phyloP scores from a whole-genome alignment of 192 early-diverging fungal genomes.

The Coemansia sp. region DNA sequence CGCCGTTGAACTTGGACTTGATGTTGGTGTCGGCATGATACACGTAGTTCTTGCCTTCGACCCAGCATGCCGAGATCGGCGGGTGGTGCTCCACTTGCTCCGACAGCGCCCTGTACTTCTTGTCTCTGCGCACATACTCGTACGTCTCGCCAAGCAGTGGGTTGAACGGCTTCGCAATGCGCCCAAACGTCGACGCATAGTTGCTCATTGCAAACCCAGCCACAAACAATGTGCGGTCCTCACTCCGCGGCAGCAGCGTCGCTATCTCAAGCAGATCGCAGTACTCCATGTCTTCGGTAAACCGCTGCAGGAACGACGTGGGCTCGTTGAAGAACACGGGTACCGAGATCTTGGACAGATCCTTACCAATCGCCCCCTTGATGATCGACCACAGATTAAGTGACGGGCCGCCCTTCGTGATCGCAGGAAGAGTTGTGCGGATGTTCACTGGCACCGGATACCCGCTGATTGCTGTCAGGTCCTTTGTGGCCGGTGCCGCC shows the following conservation, averaged over 20 bases:
- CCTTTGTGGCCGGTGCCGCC: constrained; percentile 7
- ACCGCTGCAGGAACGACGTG: constrained; percentile 79
- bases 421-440: constrained; percentile 56
- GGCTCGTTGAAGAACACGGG: constrained; percentile 93
- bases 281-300: constrained; percentile 87
- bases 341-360: constrained; percentile 78
- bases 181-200: constrained; percentile 75
- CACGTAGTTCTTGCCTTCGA: constrained; percentile 75
- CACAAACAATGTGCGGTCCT: constrained; percentile 73
- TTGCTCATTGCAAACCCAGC: constrained; percentile 88
- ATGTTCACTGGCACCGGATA: constrained; percentile 25
- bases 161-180: constrained; percentile 89
- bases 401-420: constrained; percentile 58
- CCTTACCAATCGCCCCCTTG: constrained; percentile 85
- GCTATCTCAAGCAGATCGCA: constrained; percentile 79
- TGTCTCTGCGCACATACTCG: constrained; percentile 79
- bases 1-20: constrained; percentile 84
- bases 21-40: constrained; percentile 88
- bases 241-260: constrained; percentile 57
- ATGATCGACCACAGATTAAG: constrained; percentile 84
- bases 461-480: constrained; percentile 47
- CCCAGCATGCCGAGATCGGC: constrained; percentile 85
- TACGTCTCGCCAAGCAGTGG: constrained; percentile 88
- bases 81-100: constrained; percentile 92
- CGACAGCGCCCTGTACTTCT: constrained; percentile 75